These are phyloP conservation scores for Rhodamnia rubescens DNA, from an alignment of 345 rosid genomes.

Conservation along the genomic window DNA sequence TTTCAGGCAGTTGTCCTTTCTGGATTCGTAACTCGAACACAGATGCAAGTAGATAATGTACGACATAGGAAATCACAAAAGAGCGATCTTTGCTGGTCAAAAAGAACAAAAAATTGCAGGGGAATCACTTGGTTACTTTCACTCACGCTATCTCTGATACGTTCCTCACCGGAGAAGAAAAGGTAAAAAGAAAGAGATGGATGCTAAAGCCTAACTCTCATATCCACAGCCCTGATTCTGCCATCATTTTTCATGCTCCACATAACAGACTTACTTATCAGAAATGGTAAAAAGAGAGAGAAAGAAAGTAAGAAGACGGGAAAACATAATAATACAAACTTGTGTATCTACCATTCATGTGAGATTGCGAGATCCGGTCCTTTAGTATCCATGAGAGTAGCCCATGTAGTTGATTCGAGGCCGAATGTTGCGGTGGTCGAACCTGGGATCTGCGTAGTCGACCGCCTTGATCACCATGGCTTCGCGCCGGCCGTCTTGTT, in stretches of 20 bases:
- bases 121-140: neutral
- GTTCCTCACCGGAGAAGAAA: neutral
- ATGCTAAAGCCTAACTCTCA: neutral
- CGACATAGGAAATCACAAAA: neutral
- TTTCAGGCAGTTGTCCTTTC: neutral
- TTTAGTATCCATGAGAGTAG: constrained; percentile 13
- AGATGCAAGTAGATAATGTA: neutral
- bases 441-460: constrained; percentile 57
- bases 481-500: constrained; percentile 74
- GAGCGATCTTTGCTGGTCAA: neutral
- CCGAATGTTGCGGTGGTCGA: constrained; percentile 49
- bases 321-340: neutral
- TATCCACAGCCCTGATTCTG: neutral
- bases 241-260: neutral
- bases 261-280: neutral
- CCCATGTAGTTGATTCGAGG: constrained; percentile 58
- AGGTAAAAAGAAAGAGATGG: neutral
- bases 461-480: constrained; percentile 89
- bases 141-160: neutral
- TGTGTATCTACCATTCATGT: neutral
- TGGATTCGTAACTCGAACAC: neutral
- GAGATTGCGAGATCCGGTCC: neutral
- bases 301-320: neutral
- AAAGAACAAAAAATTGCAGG: neutral
- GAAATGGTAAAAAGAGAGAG: neutral